A percentile compares a stretch with the other conserved stretches of the same genome.
Evolutionary conservation across 176 grass and related monocot species (phyloP).

Genomic region (Lolium perenne): DNA sequence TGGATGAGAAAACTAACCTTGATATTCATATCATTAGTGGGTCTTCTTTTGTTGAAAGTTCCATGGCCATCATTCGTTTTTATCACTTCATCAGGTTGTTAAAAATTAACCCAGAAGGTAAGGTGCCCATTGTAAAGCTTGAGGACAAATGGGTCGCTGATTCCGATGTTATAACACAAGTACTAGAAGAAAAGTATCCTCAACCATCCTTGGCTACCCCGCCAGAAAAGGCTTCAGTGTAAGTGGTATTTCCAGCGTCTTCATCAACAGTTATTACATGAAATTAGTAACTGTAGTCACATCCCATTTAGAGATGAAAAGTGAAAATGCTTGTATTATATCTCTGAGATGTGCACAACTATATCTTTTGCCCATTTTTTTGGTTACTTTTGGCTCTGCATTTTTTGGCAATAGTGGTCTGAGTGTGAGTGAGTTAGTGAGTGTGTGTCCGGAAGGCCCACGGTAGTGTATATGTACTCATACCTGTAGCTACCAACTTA

Average conservation of each 20-base stretch:
- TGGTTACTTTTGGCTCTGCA: neutral
- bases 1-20: slow-evolving; percentile 23
- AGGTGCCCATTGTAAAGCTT: slow-evolving; percentile 81
- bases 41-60: slow-evolving; percentile 30
- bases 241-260: slow-evolving; percentile 40
- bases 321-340: slow-evolving; percentile 13
- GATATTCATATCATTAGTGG: slow-evolving; percentile 3
- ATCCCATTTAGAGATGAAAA: neutral
- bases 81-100: slow-evolving; percentile 64
- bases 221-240: slow-evolving; percentile 77
- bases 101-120: slow-evolving; percentile 86
- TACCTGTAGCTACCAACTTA: neutral
- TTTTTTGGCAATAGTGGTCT: neutral
- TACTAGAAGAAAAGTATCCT: slow-evolving; percentile 87
- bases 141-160: slow-evolving; percentile 88
- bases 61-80: slow-evolving; percentile 17
- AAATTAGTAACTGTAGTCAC: slow-evolving; percentile 17
- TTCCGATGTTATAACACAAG: slow-evolving; percentile 85
- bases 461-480: neutral
- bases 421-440: neutral
- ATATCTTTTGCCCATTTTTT: neutral
- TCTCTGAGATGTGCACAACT: slow-evolving; percentile 1
- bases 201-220: slow-evolving; percentile 78
- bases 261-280: slow-evolving; percentile 12
- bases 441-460: neutral